Evolutionary conservation across 352 stramenopile genomes (phyloP).

Genomic region (Globisporangium okanoganense): DNA sequence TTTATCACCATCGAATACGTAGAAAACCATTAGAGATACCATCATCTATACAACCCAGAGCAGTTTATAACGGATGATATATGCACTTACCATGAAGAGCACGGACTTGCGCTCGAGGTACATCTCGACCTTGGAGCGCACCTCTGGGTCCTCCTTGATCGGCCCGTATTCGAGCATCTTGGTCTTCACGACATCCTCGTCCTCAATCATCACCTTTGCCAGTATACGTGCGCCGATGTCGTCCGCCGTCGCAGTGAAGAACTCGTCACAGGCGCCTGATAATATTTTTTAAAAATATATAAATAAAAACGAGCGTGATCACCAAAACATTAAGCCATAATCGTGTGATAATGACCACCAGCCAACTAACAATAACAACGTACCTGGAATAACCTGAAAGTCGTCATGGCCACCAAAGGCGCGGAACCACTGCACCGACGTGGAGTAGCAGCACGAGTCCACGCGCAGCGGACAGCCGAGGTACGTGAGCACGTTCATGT

Average conservation of each 20-base stretch:
- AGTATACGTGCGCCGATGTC: conserved; percentile 77
- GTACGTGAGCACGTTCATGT: conserved; percentile 77
- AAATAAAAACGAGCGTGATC: too few relatives aligned
- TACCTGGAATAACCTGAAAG: conserved; percentile 66
- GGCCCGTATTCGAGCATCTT: conserved; percentile 83
- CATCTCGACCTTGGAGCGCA: conserved; percentile 83
- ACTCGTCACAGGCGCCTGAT: conserved; percentile 50
- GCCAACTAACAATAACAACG: neutral
- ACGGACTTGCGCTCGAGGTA: conserved; percentile 78
- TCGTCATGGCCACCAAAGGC: conserved; percentile 59
- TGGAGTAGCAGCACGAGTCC: conserved; percentile 65
- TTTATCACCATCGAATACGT: neutral
- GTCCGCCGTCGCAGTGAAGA: conserved; percentile 75
- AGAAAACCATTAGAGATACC: neutral
- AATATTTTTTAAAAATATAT: too few relatives aligned
- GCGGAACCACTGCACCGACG: conserved; percentile 73
- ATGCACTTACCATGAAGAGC: conserved; percentile 78
- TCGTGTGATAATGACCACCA: neutral
- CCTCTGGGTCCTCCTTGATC: conserved; percentile 80
- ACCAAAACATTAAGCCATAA: neutral
- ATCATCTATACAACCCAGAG: neutral
- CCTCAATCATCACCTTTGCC: conserved; percentile 71
- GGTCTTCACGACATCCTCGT: conserved; percentile 63
- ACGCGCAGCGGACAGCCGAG: conserved; percentile 54
- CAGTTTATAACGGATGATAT: neutral